Base-by-base conservation (phyloP, 306 rosid genomes). In the Corylus heterophylla region DNA sequence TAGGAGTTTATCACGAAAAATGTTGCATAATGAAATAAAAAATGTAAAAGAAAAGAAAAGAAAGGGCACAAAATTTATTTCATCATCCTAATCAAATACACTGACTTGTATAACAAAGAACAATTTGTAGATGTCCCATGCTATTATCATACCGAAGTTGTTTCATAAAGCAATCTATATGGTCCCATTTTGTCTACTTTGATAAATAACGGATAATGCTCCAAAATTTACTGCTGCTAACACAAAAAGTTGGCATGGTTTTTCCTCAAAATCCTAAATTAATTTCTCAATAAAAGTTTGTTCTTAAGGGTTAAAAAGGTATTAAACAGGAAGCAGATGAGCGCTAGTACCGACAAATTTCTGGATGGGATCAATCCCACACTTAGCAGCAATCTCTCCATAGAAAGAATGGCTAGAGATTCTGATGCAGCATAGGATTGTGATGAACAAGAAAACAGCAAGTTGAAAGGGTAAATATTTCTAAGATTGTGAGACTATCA, bases 1-100 rank as follows among this genome's bases (percentile, higher is more conserved):
- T 42, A 83, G 27, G 76, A 74, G n/a, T 69, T 56, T 16, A 51
- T 74, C 50, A 78, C 54, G 54, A 73, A 62, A 51, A 73, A 67
- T 54, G 52, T 31, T 56, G 47, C 29, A 56, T 47, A 51, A 44
- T 48, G 37, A 74, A 56, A 17, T 29, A 55, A 35, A 64, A 54
- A 51, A 51, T 1, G 18, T 70, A 54, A 67, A 17, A 29, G 14
- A 35, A 76, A 11, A 17, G 39, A 45, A 17, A 27, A n/a, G 51
- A 42, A 29, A 39, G 18, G 16, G 74, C 7, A 6, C 18, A 17
- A 37, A 37, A 14, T 20, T 68, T 4, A 29, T 67, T 64, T 10
- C 70, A 64, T 64, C 47, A 16, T 64, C 70, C 48, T 0, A 14
- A 63, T 29, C 31, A 31, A 14, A 64, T 64, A 35, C 17, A 25